Evolutionary conservation across 1,139 yeast genomes (phyloP), one percentile per base, ranked within the genome.

Genomic region (Nadsonia commutata): DNA sequence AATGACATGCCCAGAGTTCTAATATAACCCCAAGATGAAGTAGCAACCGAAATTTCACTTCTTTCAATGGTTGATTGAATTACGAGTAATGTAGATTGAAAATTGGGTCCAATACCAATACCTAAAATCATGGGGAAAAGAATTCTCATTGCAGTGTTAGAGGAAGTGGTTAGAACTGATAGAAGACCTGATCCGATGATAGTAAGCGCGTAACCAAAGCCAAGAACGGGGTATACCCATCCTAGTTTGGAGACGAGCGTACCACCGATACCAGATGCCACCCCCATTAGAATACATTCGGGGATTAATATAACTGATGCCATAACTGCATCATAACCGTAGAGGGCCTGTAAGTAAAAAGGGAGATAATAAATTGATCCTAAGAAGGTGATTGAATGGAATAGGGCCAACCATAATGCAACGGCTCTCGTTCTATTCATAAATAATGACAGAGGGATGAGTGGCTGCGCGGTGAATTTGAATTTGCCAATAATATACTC

Each of bases 311-410:
- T 53, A 2, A 51, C 48, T 2, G 57, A 48, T 2, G 57, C 51
- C 38, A 50, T 45, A 20, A 53, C 45, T 18, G 58, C 56, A 4
- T 53, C 38, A 16, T 45, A 65, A 39, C 64, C 60, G 48, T 63
- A 65, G 18, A 69, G 65, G 13, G 74, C 68, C 56, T 76, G 80
- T 55, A 73, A 75, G 52, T 72, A 69, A 31, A 75, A 63, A 2
- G 79, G 70, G 31, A 74, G 55, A 49, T 66, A 75, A 20, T 69
- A 67, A 21, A 65, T 51, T 19, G 57, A 49, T 8, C 68, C 61
- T 65, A 76, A 65, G 54, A 73, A 74, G 43, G 64, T 62, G 11
- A 63, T 66, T 48, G 67, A 71, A 40, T 63, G 64, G 48, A 68
- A 65, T 39, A 65, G 57, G 2, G 68, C 65, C 38, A 65, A 54